These are phyloP conservation scores for Chloropicon primus DNA, from an alignment of 139 green algal genomes.

Conservation along the genomic window DNA sequence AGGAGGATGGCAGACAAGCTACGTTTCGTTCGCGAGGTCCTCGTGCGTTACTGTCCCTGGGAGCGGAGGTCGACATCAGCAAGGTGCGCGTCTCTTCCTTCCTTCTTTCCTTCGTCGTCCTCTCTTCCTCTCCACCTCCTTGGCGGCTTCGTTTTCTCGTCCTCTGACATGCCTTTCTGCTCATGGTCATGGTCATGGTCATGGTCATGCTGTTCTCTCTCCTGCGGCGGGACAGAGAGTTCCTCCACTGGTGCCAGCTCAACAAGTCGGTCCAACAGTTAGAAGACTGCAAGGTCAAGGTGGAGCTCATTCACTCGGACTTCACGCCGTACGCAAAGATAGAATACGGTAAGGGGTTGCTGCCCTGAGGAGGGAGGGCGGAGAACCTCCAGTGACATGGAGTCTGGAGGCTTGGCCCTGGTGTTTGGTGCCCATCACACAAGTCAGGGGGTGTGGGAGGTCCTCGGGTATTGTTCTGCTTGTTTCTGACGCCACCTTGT, in stretches of 20 bases:
- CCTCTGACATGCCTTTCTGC: too few species aligned
- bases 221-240: not conserved
- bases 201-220: too few species aligned
- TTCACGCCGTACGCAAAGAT: not conserved
- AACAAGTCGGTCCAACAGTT: not conserved
- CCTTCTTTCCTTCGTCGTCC: not conserved
- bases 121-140: not conserved
- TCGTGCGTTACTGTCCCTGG: not conserved
- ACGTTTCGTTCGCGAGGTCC: not conserved
- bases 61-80: not conserved
- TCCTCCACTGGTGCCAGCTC: not conserved
- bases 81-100: not conserved
- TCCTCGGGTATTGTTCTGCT: too few species aligned
- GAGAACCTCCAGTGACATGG: too few species aligned
- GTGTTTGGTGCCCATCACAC: too few species aligned
- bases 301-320: not conserved
- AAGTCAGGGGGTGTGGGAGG: too few species aligned
- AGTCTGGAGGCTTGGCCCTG: too few species aligned
- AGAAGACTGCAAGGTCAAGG: not conserved
- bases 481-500: too few species aligned
- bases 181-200: too few species aligned
- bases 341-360: not conserved
- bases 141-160: too few species aligned
- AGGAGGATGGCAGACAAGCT: not conserved
- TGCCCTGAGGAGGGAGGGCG: not conserved